Conservation (phyloP, 441 rosid species). For the Pelargonium fulgidum region DNA sequence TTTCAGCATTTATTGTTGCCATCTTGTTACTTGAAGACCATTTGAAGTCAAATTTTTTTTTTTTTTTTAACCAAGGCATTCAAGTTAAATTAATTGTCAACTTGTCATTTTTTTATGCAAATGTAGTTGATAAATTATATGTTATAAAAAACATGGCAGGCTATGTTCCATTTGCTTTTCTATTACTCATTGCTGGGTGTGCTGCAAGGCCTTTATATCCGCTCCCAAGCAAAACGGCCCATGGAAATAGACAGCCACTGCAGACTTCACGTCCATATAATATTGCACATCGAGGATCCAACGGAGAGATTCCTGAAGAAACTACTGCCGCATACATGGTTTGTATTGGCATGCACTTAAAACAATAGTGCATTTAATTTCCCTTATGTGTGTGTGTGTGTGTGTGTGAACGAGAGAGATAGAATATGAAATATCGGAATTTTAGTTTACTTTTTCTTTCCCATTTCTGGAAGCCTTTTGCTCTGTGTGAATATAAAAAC, state of each 20-base stretch:
- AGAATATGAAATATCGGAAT: background rate
- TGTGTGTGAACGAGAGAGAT: too few species aligned
- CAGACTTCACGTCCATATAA: constrained; percentile 87
- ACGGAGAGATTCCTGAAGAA: constrained; percentile 94
- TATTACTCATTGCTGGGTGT: constrained; percentile 40
- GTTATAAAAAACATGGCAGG: constrained; percentile 30
- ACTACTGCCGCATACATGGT: constrained; percentile 85
- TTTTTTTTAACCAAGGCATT: too few species aligned
- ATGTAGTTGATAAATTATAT: constrained; percentile 7
- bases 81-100: too few species aligned
- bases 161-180: constrained; percentile 34
- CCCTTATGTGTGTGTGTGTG: background rate
- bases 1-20: too few species aligned
- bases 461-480: background rate
- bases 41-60: too few species aligned
- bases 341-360: constrained; percentile 16
- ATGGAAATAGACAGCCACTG: constrained; percentile 40
- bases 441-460: background rate
- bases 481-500: background rate
- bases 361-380: constrained; percentile 10
- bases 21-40: too few species aligned
- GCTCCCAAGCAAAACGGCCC: constrained; percentile 55
- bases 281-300: constrained; percentile 89
- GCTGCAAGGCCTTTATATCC: constrained; percentile 69
- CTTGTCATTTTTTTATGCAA: background rate